A percentile compares a stretch with the other conserved stretches of the same genome.
phyloP scores from a whole-genome alignment of 164 flowering plant genomes.

The Vitis cinerea region DNA sequence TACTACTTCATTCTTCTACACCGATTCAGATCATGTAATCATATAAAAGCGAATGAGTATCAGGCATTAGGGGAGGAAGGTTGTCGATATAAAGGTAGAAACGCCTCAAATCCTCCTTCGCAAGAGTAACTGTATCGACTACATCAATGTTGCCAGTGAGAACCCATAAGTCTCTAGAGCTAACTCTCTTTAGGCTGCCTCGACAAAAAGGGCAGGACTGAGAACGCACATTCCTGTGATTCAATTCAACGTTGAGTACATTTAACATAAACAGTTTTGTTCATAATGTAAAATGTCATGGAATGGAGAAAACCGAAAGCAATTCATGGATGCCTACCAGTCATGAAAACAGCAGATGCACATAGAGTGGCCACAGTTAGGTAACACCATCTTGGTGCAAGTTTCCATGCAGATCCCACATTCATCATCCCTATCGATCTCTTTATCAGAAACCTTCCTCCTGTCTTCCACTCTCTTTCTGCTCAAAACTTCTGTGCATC shows the following conservation, averaged over 20 bases:
- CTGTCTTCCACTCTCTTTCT: conserved; percentile 25
- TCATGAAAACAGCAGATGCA: conserved; percentile 66
- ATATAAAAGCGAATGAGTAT: conserved; percentile 39
- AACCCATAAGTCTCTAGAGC: conserved; percentile 74
- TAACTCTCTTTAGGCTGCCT: conserved; percentile 60
- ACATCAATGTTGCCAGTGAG: conserved; percentile 56
- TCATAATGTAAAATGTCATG: not conserved
- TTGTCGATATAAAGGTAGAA: conserved; percentile 64
- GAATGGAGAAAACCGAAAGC: not conserved
- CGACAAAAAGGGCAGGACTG: conserved; percentile 92
- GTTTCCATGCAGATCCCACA: conserved; percentile 83
- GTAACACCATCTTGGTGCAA: conserved; percentile 56
- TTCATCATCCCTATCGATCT: conserved; percentile 56
- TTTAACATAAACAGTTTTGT: not conserved
- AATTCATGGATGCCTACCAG: conserved; percentile 56
- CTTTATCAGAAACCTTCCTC: conserved; percentile 23
- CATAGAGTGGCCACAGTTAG: conserved; percentile 73
- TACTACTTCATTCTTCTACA: conserved; percentile 5
- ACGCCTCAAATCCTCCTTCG: conserved; percentile 56
- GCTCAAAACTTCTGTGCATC: conserved; percentile 15
- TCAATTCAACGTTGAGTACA: conserved; percentile 3
- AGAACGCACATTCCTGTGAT: conserved; percentile 65
- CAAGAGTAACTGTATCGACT: conserved; percentile 51
- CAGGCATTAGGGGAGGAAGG: conserved; percentile 50
- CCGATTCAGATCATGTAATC: conserved; percentile 62